Evolutionary conservation across 1,284 basidiomycete genomes (phyloP).

Genomic region (Ceratobasidium sp.): DNA sequence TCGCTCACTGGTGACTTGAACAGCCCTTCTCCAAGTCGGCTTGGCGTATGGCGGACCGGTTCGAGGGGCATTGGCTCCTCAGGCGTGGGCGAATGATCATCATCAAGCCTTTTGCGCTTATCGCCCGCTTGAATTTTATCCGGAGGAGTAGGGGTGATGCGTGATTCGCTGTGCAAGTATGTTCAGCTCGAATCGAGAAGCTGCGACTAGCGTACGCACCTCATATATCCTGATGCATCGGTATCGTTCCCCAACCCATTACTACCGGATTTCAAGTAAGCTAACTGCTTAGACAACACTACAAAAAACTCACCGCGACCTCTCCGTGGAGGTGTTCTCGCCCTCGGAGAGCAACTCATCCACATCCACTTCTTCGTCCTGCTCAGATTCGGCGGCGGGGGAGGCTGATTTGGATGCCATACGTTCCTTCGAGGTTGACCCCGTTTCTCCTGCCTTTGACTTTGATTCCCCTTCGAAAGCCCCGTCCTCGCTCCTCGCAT

Average conservation of each 20-base stretch:
- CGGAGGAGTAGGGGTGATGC: constrained; percentile 4
- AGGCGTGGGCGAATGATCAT: neutral
- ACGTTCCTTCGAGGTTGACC: neutral
- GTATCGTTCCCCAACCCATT: neutral
- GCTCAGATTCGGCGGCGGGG: neutral
- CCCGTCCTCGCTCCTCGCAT: constrained; percentile 22
- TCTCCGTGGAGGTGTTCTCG: neutral
- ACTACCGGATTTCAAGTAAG: neutral
- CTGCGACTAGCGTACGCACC: neutral
- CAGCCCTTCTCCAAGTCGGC: neutral
- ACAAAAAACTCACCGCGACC: neutral
- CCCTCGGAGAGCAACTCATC: neutral
- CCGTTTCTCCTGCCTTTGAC: neutral
- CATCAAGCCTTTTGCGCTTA: constrained; percentile 21
- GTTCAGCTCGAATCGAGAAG: neutral
- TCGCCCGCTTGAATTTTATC: constrained; percentile 2
- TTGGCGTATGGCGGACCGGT: neutral
- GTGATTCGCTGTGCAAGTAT: neutral
- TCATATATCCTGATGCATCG: neutral
- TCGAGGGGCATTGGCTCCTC: neutral
- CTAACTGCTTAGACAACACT: neutral
- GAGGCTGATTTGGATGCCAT: neutral
- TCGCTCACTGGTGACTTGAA: neutral
- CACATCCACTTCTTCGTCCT: constrained; percentile 16
- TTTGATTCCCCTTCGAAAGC: neutral